Evolutionary conservation across 2,329 filamentous ascomycete genomes (phyloP), one percentile per base, ranked within the genome.

Genomic region (Talaromyces sp.): DNA sequence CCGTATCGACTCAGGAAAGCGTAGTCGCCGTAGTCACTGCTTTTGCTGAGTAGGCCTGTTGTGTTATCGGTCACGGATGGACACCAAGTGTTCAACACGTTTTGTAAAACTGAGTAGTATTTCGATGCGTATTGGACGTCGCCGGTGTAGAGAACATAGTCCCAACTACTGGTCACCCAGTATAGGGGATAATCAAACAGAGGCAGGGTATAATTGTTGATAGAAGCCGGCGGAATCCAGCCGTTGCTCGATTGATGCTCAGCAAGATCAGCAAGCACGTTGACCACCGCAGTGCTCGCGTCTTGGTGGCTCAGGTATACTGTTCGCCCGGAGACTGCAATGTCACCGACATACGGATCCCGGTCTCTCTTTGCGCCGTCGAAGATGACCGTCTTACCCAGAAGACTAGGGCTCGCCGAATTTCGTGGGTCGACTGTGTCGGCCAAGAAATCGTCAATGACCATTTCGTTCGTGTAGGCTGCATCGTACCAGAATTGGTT

Each of bases 401-500:
- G 60, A 1, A 83, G 70, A 0, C 74, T 75, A 3, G 75, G 70
- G 54, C 77, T 80, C 1, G 67, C 70, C 3, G 80, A 80, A 19
- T 72, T 67, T 43, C 81, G 70, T 2, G 81, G 80, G 60, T 83
- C 81, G 0, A 79, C 80, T 63, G 82, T 75, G 63, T 82, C 80
- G 19, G 68, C 70, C 0, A 70, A 68, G 65, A 83, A 83, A 3
- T 71, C 66, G 61, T 80, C 79, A 2, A 75, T 81, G 54, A 75
- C 74, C 61, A 81, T 72, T 62, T 83, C 81, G 52, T 78, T 80
- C 1, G 81, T 83, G 63, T 84, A 83, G 0, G 80, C 78, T 4
- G 75, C 79, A 63, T 83, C 80, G 63, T 77, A 83, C 80, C 80
- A 84, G 75, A 77, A 82, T 63, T 80, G 78, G 19, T 79, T 82